Evolutionary conservation across 148 eudicot species (phyloP).

Genomic region (Rheum nobile): DNA sequence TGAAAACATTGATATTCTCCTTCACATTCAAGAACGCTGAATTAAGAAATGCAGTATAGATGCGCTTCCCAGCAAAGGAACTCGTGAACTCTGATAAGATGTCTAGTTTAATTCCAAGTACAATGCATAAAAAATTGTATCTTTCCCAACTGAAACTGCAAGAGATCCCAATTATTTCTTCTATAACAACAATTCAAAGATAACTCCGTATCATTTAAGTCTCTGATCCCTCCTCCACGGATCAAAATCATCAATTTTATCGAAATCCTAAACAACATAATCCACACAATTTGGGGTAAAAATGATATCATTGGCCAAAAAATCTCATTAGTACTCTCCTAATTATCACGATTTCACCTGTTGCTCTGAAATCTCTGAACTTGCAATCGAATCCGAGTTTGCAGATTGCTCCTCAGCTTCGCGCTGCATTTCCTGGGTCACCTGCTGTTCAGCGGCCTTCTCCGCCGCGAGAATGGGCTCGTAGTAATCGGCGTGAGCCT

Average conservation of each 20-base stretch:
- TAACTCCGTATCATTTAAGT: not conserved
- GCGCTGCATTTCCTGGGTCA: conserved; percentile 22
- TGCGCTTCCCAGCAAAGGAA: not conserved
- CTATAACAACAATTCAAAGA: not conserved
- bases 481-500: conserved; percentile 43
- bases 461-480: conserved; percentile 39
- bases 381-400: conserved; percentile 4
- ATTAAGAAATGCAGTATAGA: not conserved
- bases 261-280: not conserved
- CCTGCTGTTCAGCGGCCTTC: conserved; percentile 35
- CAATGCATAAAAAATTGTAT: not conserved
- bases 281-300: not conserved
- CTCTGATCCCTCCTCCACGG: not conserved
- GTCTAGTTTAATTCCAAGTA: not conserved
- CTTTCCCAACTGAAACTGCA: not conserved
- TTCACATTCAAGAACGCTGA: not conserved
- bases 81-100: not conserved
- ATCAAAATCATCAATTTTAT: not conserved
- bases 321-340: not conserved
- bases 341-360: conserved; percentile 2
- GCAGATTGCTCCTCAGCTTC: conserved; percentile 9
- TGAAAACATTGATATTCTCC: not conserved
- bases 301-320: not conserved
- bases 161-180: conserved; percentile 3
- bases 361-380: not conserved